Base-by-base conservation (phyloP, 2,329 filamentous ascomycete genomes). In the Trichoderma sp. region DNA sequence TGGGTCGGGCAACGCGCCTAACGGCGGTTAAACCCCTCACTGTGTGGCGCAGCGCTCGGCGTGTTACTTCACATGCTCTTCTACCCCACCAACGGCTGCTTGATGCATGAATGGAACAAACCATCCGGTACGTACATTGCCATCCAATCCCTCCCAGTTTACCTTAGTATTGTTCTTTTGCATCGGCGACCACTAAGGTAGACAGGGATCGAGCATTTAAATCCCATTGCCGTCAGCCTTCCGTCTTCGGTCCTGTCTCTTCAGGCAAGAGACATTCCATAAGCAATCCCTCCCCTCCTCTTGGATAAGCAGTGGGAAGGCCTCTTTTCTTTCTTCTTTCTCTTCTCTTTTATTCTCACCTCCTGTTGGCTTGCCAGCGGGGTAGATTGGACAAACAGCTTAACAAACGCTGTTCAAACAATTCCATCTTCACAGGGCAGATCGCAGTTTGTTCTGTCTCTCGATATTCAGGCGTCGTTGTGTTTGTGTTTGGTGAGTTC, bases 121-220 rank as follows among this genome's bases (percentile, higher is more conserved):
- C 29, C 41, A 38, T 56, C 29, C 21, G 59, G 71, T 67, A 66
- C 62, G 71, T 66, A 67, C 62, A 66, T 60, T 74, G 18, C 50
- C 45, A 56, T 56, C 45, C 41, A 45, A 45, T 45, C 7, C 50
- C 50, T 56, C n/a, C 45, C 45, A 53, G 45, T 53, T 2, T 35
- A 16, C 35, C 35, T 38, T 53, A 53, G 21, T 74, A 74, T 74
- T 74, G 71, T 74, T 74, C 71, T 60, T 21, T 24, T 41, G 29
- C 45, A 6, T 38, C 6, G 35, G 65, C 29, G 4, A 38, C 38
- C 5, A 45, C 59, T 33, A 38, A 27, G 27, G 27, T 27, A 27
- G 63, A 66, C 63, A 74, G 50, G 63, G 71, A 67, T 66, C 45
- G 50, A 67, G 50, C 60, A 66, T 67, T 67, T 66, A 67, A 74